Conservation (phyloP, 23 red algal species). For the Gracilaria domingensis region DNA sequence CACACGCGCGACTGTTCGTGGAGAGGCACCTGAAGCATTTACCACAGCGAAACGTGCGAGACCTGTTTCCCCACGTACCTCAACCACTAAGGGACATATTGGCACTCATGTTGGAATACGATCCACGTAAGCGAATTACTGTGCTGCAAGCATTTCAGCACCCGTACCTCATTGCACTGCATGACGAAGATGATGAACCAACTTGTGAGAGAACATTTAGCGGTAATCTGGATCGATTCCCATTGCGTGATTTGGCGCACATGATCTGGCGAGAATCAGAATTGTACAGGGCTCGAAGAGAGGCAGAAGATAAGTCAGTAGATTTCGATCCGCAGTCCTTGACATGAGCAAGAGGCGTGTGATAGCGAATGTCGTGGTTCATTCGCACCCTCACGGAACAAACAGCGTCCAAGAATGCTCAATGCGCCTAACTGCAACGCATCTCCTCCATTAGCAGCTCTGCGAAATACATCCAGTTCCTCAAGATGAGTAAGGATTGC, state of each 20-base stretch:
- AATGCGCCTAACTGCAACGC: too few relatives aligned
- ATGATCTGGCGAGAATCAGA: slow-evolving; percentile 15
- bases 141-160: slow-evolving; percentile 87
- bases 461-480: too few relatives aligned
- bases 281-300: slow-evolving; percentile 13
- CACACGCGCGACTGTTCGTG: slow-evolving; percentile 69
- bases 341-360: neutral
- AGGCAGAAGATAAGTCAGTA: neutral
- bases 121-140: slow-evolving; percentile 83
- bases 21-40: slow-evolving; percentile 42
- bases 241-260: neutral
- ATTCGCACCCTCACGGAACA: neutral
- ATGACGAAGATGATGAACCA: slow-evolving; percentile 74
- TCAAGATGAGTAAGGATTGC: too few relatives aligned
- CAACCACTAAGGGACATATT: slow-evolving; percentile 75
- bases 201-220: slow-evolving; percentile 45
- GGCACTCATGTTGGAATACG: slow-evolving; percentile 83
- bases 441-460: too few relatives aligned
- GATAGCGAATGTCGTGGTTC: neutral
- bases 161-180: slow-evolving; percentile 82
- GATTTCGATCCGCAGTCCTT: neutral
- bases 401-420: neutral
- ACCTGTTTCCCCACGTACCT: slow-evolving; percentile 80
- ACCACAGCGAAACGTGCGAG: slow-evolving; percentile 67
- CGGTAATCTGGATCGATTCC: slow-evolving; percentile 17